phyloP scores from a whole-genome alignment of 2,329 filamentous ascomycete genomes.

The Zalaria sp. region DNA sequence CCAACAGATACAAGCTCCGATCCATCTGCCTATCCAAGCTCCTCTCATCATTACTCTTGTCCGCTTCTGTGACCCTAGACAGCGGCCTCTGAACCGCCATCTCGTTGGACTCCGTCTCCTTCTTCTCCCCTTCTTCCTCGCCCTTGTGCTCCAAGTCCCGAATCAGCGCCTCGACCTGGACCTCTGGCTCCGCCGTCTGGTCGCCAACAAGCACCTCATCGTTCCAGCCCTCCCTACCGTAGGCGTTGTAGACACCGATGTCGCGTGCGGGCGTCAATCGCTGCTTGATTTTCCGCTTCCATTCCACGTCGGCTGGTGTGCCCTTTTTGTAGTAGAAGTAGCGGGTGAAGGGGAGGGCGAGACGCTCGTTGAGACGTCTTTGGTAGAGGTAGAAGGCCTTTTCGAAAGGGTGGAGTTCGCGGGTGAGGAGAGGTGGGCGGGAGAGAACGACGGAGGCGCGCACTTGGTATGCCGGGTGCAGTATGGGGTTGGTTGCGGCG shows the following conservation, averaged over 20 bases:
- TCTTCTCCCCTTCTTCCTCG: constrained; percentile 6
- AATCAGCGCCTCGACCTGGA: constrained; percentile 54
- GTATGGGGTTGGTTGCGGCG: constrained; percentile 31
- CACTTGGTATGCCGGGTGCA: constrained; percentile 28
- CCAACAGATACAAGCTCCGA: constrained; percentile 74
- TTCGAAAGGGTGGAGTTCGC: constrained; percentile 74
- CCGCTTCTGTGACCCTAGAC: constrained; percentile 62
- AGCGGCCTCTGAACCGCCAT: constrained; percentile 50
- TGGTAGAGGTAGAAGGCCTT: constrained; percentile 94
- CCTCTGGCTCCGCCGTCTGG: constrained; percentile 46
- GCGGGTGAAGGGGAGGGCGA: constrained; percentile 72
- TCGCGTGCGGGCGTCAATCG: constrained; percentile 69
- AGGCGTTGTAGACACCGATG: constrained; percentile 70
- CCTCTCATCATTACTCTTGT: constrained; percentile 56
- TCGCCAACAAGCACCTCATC: constrained; percentile 77
- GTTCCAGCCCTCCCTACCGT: constrained; percentile 66
- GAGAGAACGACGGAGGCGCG: constrained; percentile 67
- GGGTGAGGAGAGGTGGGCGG: constrained; percentile 75
- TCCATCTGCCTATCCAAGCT: constrained; percentile 70
- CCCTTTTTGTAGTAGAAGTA: constrained; percentile 93
- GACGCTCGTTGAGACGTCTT: constrained; percentile 85
- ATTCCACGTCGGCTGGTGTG: constrained; percentile 73
- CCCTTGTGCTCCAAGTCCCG: constrained; percentile 52
- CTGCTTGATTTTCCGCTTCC: constrained; percentile 71
- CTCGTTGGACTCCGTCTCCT: constrained; percentile 6